Conservation (phyloP, 2,329 filamentous ascomycete species). For the Fusarium falciforme region DNA sequence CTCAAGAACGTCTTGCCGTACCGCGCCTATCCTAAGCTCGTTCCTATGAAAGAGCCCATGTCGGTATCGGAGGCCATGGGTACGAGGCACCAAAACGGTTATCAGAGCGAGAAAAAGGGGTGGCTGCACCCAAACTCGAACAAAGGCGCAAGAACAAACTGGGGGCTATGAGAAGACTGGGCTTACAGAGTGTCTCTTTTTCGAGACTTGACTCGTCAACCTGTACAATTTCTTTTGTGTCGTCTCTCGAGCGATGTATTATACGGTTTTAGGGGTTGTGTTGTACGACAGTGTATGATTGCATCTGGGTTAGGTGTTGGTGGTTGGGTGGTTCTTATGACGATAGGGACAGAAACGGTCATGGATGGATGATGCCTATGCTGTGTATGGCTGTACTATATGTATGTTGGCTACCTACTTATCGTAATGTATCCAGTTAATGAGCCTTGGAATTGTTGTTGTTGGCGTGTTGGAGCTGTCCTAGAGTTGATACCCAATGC, state of each 20-base stretch:
- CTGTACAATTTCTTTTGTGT: constrained; percentile 27
- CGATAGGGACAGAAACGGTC: constrained; percentile 15
- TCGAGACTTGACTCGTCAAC: neutral
- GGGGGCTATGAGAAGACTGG: constrained; percentile 36
- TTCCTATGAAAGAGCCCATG: constrained; percentile 51
- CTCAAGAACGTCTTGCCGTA: constrained; percentile 52
- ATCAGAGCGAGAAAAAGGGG: constrained; percentile 41
- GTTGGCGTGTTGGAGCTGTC: neutral
- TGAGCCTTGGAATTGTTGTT: neutral
- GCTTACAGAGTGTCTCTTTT: neutral
- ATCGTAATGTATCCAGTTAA: neutral
- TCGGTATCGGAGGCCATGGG: constrained; percentile 51
- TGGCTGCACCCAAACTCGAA: constrained; percentile 37
- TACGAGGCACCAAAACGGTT: constrained; percentile 29
- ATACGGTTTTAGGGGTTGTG: constrained; percentile 10
- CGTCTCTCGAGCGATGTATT: constrained; percentile 2
- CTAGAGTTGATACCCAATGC: neutral
- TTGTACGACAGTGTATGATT: constrained; percentile 29
- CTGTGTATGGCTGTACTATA: constrained; percentile 3
- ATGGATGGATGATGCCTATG: neutral
- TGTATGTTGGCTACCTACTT: neutral
- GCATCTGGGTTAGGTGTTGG: constrained; percentile 31
- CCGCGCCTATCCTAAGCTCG: constrained; percentile 46
- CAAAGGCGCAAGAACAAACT: constrained; percentile 41
- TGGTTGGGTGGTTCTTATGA: constrained; percentile 8